Base-by-base conservation (phyloP, 2,329 filamentous ascomycete species). In the Zymoseptoria crescenta region DNA sequence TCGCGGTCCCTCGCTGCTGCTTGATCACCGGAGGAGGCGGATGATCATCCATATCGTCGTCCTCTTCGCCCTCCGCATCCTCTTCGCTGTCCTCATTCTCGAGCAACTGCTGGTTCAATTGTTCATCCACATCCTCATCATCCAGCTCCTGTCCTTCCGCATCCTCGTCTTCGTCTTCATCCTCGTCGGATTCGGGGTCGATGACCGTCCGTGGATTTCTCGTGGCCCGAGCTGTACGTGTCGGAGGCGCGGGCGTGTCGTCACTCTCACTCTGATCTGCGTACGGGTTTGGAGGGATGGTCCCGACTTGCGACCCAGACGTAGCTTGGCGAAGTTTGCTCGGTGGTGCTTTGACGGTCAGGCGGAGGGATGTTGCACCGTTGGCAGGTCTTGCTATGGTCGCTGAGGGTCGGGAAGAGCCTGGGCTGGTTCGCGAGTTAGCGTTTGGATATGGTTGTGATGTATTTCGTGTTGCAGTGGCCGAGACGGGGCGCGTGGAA, bases 281-380 rank as follows among this genome's bases (percentile, higher is more conserved):
- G 41, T 72, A 70, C 27, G 69, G 66, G 52, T 72, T 70, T 24
- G 70, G 69, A 24, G 69, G 68, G 3, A 71, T 61, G 27, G 53
- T 66, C 13, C 35, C 35, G 35, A 24, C 24, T 4, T 24, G 24
- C 28, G 72, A 64, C 58, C 69, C 74, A 48, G 74, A 74, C 0
- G 76, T 79, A 45, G 77, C 78, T 59, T 80, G 74, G 56, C 77
- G 72, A 24, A 80, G 73, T 69, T 77, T 79, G 70, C 72, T 77
- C 19, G 78, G 78, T 2, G 76, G 75, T 13, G 77, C 77, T 62
- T 80, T 80, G 63, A 80, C 77, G 48, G 77, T 80, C 59, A 80
- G 73, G 58, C 75, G 73, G 58, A 80, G 75, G 55, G 75, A 77
- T 60, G 74, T 75, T 60, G 74, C 75, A 49, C 73, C 73, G 60